A percentile compares a stretch with the other conserved stretches of the same genome.
Conservation (phyloP, 805 yeast genomes). For the Yarrowia phangngaensis region DNA sequence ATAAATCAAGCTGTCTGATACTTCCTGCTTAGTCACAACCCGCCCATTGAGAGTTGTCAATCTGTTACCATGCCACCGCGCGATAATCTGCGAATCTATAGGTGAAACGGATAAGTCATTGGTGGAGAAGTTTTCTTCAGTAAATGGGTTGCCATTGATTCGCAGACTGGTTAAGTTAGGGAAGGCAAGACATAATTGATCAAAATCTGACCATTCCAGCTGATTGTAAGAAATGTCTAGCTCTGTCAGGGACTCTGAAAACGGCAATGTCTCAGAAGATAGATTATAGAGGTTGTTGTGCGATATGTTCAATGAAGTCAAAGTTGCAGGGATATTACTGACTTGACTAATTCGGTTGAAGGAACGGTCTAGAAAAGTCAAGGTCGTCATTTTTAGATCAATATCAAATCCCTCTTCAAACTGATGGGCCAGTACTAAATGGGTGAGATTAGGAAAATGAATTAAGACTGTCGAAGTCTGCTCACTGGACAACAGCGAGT, state of each 20-base stretch:
- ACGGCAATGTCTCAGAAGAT: not conserved
- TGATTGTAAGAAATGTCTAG: constrained; percentile 3
- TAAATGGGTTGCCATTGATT: constrained; percentile 13
- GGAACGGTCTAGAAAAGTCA: not conserved
- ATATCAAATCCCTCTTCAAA: not conserved
- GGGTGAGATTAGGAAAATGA: constrained; percentile 5
- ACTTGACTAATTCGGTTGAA: not conserved
- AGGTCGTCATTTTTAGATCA: not conserved
- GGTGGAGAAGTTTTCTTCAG: constrained; percentile 5
- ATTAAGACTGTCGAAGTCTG: not conserved
- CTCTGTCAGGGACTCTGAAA: not conserved
- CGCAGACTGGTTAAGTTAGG: not conserved
- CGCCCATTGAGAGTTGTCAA: constrained; percentile 4
- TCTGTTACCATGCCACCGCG: constrained; percentile 1
- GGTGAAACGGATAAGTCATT: constrained; percentile 10
- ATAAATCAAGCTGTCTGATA: not conserved
- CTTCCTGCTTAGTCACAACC: not conserved
- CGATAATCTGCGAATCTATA: constrained; percentile 10
- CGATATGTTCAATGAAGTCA: not conserved
- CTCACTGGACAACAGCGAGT: not conserved
- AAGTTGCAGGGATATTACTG: not conserved
- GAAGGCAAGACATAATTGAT: not conserved
- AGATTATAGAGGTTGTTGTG: not conserved
- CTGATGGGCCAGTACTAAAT: constrained; percentile 11
- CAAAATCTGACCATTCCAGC: constrained; percentile 11